Conservation (phyloP, 257 asterid genomes). For the Rubia yunnanensis region DNA sequence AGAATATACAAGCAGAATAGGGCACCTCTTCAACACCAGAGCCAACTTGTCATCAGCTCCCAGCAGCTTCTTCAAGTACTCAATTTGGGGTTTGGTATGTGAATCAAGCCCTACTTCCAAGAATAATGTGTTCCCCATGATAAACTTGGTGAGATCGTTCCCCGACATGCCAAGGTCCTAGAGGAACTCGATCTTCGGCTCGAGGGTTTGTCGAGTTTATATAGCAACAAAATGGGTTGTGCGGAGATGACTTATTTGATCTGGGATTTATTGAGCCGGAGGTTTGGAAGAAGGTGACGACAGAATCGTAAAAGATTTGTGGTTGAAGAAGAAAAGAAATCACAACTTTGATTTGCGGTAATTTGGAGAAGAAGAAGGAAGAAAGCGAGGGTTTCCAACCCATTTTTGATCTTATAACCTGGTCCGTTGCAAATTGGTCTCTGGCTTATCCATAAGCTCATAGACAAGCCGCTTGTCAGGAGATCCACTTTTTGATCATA, state of each 20-base stretch:
- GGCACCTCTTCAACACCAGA: slow-evolving; percentile 8
- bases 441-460: too few species aligned
- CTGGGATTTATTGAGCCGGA: slow-evolving; percentile 20
- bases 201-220: slow-evolving; percentile 14
- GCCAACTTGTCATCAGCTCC: slow-evolving; percentile 11
- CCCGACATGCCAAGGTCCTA: slow-evolving; percentile 20
- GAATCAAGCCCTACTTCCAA: slow-evolving; percentile 2
- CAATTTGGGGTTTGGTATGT: slow-evolving; percentile 8
- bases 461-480: too few species aligned
- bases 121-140: slow-evolving; percentile 3
- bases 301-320: too few species aligned
- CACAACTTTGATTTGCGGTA: too few species aligned
- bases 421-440: too few species aligned
- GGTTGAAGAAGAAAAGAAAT: too few species aligned
- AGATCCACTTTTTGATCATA: too few species aligned
- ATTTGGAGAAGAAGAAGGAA: too few species aligned
- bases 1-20: slow-evolving; percentile 4
- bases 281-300: slow-evolving; percentile 16
- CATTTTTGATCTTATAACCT: too few species aligned
- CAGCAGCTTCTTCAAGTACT: slow-evolving; percentile 13
- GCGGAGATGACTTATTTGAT: slow-evolving; percentile 11
- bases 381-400: too few species aligned
- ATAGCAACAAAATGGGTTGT: slow-evolving; percentile 8
- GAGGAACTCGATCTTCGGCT: slow-evolving; percentile 15
- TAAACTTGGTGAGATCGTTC: slow-evolving; percentile 4